These are phyloP conservation scores for Phallus indusiatus DNA, from an alignment of 768 basidiomycete genomes.

Conservation along the genomic window DNA sequence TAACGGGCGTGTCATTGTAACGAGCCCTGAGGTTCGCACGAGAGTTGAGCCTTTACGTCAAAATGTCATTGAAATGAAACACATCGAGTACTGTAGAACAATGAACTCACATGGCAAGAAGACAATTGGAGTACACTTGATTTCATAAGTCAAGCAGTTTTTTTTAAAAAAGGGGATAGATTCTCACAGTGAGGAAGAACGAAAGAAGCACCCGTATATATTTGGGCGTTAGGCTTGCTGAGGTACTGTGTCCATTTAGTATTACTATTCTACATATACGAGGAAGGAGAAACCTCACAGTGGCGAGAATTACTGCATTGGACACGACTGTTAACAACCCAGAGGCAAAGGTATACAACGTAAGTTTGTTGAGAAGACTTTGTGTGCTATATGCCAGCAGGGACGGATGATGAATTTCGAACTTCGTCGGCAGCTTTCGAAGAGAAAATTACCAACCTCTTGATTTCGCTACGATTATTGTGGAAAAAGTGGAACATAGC, in stretches of 20 bases:
- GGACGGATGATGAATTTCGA: neutral
- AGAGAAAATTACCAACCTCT: neutral
- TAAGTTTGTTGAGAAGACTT: neutral
- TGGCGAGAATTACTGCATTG: neutral
- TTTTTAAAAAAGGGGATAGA: neutral
- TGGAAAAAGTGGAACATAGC: neutral
- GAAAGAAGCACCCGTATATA: neutral
- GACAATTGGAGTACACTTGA: neutral
- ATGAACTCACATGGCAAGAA: neutral
- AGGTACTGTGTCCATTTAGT: neutral
- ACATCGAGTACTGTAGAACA: no score
- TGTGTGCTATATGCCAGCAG: neutral
- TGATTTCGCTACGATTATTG: neutral
- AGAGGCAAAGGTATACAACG: neutral
- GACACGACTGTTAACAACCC: neutral
- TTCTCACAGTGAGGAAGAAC: neutral
- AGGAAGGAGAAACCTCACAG: neutral
- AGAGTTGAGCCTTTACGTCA: no score
- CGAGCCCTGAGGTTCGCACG: no score
- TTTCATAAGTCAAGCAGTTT: neutral
- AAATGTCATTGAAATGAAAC: no score
- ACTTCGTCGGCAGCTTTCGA: no score
- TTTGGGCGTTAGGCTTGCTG: neutral
- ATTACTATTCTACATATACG: neutral
- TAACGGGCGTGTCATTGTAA: no score